Evolutionary conservation across 2,329 filamentous ascomycete species (phyloP).

Genomic region (Fusarium sp.): DNA sequence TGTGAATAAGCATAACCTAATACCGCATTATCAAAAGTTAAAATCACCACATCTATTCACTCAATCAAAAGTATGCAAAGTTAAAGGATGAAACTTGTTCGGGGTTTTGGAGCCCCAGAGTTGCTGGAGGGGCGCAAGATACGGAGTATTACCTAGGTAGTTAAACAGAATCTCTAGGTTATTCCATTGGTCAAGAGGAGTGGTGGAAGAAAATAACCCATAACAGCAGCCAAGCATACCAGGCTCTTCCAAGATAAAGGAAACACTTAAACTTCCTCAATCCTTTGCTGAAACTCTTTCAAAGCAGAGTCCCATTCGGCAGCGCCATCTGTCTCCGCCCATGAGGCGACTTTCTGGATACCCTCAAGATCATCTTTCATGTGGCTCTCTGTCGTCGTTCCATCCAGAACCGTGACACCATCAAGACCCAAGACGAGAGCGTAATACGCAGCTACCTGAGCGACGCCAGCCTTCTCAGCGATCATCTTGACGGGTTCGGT

Average conservation of each 20-base stretch:
- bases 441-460: slow-evolving; percentile 57
- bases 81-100: not conserved
- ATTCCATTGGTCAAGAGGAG: not conserved
- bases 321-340: slow-evolving; percentile 57
- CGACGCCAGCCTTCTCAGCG: slow-evolving; percentile 54
- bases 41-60: not conserved
- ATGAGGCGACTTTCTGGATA: slow-evolving; percentile 53
- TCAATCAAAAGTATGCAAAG: not conserved
- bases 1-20: too few relatives aligned
- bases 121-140: not conserved
- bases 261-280: slow-evolving; percentile 39
- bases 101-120: not conserved
- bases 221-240: too few relatives aligned
- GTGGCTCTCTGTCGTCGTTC: slow-evolving; percentile 57
- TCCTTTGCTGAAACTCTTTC: slow-evolving; percentile 57
- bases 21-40: too few relatives aligned
- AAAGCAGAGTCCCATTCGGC: slow-evolving; percentile 62
- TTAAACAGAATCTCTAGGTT: not conserved
- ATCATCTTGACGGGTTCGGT: slow-evolving; percentile 61
- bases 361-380: slow-evolving; percentile 63
- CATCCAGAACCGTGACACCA: slow-evolving; percentile 57
- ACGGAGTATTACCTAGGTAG: too few relatives aligned
- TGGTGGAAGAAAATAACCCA: not conserved
- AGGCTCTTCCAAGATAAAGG: not conserved
- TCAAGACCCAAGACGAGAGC: slow-evolving; percentile 60